Conservation (phyloP, 768 basidiomycete species). For the Boletus pseudo-olivaceus region DNA sequence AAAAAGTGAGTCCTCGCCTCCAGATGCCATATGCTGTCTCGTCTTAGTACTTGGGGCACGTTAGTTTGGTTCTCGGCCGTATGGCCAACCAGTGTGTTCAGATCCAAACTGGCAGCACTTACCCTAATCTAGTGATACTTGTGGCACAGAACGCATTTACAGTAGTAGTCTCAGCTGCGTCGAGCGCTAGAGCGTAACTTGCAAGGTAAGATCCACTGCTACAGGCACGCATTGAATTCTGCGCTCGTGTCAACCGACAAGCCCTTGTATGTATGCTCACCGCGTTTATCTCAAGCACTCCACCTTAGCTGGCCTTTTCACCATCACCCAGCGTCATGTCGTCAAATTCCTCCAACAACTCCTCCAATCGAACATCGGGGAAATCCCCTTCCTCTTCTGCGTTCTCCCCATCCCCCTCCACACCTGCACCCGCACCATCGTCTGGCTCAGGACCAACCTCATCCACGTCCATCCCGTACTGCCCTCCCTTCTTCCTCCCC, state of each 20-base stretch:
- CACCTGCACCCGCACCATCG: conserved; percentile 14
- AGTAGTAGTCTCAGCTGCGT: not conserved
- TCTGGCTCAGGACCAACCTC: conserved; percentile 33
- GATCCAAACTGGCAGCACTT: too few species aligned
- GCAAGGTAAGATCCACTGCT: too few species aligned
- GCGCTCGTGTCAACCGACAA: not conserved
- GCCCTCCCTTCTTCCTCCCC: conserved; percentile 23
- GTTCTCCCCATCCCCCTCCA: conserved; percentile 35
- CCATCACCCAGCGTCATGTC: conserved; percentile 73
- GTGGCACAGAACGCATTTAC: not conserved
- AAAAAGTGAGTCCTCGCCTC: too few species aligned
- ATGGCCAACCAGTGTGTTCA: too few species aligned
- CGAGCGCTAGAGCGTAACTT: not conserved
- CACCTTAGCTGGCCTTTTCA: conserved; percentile 16
- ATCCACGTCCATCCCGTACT: conserved; percentile 65
- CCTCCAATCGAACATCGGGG: conserved; percentile 81
- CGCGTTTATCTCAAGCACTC: not conserved
- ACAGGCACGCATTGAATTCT: not conserved
- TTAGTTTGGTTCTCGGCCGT: too few species aligned
- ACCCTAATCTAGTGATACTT: too few species aligned
- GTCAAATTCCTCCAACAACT: conserved; percentile 88
- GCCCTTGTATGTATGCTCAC: not conserved
- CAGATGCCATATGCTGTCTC: too few species aligned
- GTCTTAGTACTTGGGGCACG: too few species aligned
- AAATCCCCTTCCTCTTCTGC: conserved; percentile 79